A percentile compares a stretch with the other conserved stretches of the same genome.
These are phyloP conservation scores for Cyclotella atomus DNA, from an alignment of 108 stramenopile species.

Conservation along the genomic window DNA sequence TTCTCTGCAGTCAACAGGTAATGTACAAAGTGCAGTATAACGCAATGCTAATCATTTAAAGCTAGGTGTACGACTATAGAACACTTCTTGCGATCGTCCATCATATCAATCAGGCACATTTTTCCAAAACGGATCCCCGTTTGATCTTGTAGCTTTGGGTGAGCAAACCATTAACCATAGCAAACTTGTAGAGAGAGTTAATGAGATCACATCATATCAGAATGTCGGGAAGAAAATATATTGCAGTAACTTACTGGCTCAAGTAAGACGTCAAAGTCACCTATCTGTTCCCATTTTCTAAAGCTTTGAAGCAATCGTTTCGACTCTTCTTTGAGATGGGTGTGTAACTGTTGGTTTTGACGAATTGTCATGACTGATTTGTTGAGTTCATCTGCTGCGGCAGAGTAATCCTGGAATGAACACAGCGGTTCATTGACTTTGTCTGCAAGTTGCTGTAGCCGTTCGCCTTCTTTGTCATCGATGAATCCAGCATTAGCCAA, in stretches of 20 bases:
- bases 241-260: conserved; percentile 35
- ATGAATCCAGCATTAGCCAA: conserved; percentile 33
- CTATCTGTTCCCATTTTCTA: conserved; percentile 48
- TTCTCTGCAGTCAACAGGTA: too few relatives aligned
- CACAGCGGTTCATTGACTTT: conserved; percentile 20
- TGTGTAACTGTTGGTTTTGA: neutral
- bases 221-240: neutral
- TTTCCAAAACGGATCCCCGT: conserved; percentile 9
- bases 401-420: conserved; percentile 22
- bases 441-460: conserved; percentile 6
- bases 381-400: conserved; percentile 31
- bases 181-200: too few relatives aligned
- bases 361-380: conserved; percentile 22
- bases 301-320: conserved; percentile 17
- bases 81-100: too few relatives aligned
- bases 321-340: conserved; percentile 13
- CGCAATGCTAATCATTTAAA: too few relatives aligned
- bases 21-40: too few relatives aligned
- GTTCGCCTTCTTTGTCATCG: conserved; percentile 12
- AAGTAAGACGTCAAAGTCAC: conserved; percentile 32
- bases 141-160: conserved; percentile 71
- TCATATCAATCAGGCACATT: too few relatives aligned
- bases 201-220: too few relatives aligned
- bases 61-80: too few relatives aligned
- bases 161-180: conserved; percentile 57